Percentiles rank a stretch among this genome's conserved stretches.
These are phyloP conservation scores for Escovopsis weberi DNA, from an alignment of 2,329 filamentous ascomycete species.

Conservation along the genomic window DNA sequence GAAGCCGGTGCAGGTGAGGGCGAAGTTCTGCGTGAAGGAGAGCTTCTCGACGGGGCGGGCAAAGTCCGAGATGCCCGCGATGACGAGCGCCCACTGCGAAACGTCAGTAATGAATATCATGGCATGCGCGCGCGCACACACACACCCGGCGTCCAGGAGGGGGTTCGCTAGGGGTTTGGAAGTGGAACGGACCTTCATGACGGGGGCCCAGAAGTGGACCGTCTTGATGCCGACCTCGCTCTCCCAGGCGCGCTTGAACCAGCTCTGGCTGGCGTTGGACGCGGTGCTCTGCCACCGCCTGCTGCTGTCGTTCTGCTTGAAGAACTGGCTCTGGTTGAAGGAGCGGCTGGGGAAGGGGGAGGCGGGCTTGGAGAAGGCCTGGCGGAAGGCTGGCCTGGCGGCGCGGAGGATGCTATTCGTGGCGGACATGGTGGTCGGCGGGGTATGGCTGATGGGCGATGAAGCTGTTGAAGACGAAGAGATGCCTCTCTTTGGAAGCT, in stretches of 20 bases:
- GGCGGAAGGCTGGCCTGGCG: conserved; percentile 41
- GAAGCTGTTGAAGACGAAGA: background rate
- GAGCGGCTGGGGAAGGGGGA: conserved; percentile 3
- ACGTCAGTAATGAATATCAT: background rate
- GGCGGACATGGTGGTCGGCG: conserved; percentile 16
- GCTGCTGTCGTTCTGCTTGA: conserved; percentile 27
- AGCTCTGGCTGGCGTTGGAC: conserved; percentile 32
- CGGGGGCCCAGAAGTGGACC: conserved; percentile 96
- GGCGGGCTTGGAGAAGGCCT: conserved; percentile 34
- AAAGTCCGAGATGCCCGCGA: conserved; percentile 86
- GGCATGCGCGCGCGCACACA: background rate
- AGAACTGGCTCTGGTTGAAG: conserved; percentile 29
- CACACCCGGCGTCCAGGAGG: background rate
- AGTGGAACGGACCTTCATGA: conserved; percentile 53
- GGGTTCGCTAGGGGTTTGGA: too few species aligned
- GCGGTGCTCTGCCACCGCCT: conserved; percentile 61
- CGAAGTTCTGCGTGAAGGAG: conserved; percentile 81
- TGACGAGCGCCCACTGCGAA: conserved; percentile 77
- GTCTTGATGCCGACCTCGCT: conserved; percentile 76
- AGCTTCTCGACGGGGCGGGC: conserved; percentile 83
- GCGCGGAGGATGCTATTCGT: conserved; percentile 37
- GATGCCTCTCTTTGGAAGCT: background rate
- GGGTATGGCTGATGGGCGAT: background rate
- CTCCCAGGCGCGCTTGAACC: conserved; percentile 71
- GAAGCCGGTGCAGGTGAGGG: conserved; percentile 75